phyloP scores from a whole-genome alignment of 2,329 filamentous ascomycete genomes.

The Fusarium proliferatum region DNA sequence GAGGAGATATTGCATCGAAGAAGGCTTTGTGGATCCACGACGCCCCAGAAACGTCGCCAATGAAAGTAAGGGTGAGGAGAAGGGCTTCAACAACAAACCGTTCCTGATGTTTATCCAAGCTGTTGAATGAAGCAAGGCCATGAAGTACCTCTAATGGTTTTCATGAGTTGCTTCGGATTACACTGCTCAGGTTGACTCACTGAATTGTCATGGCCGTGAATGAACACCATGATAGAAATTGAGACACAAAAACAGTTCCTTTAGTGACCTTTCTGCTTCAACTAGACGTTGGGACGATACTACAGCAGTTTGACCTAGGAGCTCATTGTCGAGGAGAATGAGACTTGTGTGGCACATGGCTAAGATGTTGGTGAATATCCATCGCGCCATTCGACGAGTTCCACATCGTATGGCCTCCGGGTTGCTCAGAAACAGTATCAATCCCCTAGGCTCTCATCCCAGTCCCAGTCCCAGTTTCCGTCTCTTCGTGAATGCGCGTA shows the following conservation, averaged over 20 bases:
- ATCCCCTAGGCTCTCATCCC: background rate
- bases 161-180: fast-evolving
- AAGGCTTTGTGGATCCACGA: slow-evolving; percentile 18
- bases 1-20: background rate
- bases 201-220: background rate
- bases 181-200: background rate
- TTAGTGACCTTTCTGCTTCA: too few relatives aligned
- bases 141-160: fast-evolving
- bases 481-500: background rate
- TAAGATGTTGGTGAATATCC: background rate
- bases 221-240: background rate
- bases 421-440: background rate
- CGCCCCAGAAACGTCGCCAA: background rate
- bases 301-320: background rate
- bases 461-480: too few relatives aligned
- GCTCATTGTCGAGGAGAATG: background rate
- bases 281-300: background rate
- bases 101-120: background rate
- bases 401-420: background rate
- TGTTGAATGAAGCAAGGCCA: background rate
- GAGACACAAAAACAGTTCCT: background rate
- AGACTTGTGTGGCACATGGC: background rate
- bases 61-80: background rate
- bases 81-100: background rate
- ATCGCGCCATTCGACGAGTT: background rate